phyloP scores from a whole-genome alignment of 2,329 filamentous ascomycete species.

The Endothia cerciana region DNA sequence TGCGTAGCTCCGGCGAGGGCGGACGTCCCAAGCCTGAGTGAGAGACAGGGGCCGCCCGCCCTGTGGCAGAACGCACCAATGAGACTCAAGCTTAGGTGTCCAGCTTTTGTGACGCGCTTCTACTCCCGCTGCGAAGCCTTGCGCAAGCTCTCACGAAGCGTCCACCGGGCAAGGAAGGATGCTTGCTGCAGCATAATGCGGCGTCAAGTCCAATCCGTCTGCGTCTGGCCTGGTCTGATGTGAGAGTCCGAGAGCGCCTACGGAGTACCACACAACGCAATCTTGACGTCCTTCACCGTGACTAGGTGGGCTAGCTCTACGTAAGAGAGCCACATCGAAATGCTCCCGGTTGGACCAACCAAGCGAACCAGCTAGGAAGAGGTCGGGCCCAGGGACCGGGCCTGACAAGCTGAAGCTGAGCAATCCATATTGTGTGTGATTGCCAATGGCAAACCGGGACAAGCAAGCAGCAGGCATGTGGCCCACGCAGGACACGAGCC shows the following conservation, averaged over 20 bases:
- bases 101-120: slow-evolving; percentile 16
- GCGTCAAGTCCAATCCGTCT: slow-evolving; percentile 28
- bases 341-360: slow-evolving; percentile 20
- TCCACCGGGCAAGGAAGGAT: slow-evolving; percentile 26
- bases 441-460: slow-evolving; percentile 24
- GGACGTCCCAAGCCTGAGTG: slow-evolving; percentile 23
- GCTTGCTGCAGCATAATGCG: slow-evolving; percentile 30
- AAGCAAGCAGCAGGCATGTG: slow-evolving; percentile 23
- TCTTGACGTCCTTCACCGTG: slow-evolving; percentile 16
- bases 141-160: slow-evolving; percentile 28
- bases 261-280: neutral
- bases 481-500: slow-evolving; percentile 16
- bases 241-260: slow-evolving; percentile 27
- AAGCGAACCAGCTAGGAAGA: slow-evolving; percentile 23
- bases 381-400: slow-evolving; percentile 15
- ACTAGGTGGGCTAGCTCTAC: slow-evolving; percentile 24
- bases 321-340: slow-evolving; percentile 12
- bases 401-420: slow-evolving; percentile 25
- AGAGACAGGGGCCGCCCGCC: slow-evolving; percentile 18
- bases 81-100: slow-evolving; percentile 21
- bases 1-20: slow-evolving; percentile 17
- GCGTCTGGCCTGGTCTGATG: slow-evolving; percentile 28
- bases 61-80: slow-evolving; percentile 27
- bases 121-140: slow-evolving; percentile 25
- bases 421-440: neutral